These are phyloP conservation scores for Discostella pseudostelligera DNA, from an alignment of 108 stramenopile species.

Conservation along the genomic window DNA sequence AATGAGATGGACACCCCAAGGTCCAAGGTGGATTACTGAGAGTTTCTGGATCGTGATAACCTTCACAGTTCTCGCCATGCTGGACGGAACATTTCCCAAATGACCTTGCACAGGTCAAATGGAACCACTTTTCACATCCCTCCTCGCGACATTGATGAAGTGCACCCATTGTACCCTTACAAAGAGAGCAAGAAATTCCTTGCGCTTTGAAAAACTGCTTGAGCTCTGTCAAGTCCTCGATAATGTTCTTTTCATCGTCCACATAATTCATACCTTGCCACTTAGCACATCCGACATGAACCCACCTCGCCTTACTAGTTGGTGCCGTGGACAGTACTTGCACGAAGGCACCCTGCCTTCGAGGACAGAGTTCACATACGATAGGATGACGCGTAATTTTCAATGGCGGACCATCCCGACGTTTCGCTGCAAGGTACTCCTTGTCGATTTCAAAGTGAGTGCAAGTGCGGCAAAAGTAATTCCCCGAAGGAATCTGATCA, in stretches of 20 bases:
- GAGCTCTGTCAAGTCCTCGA: slow-evolving; percentile 71
- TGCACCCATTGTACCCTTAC: slow-evolving; percentile 68
- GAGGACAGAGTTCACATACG: slow-evolving; percentile 81
- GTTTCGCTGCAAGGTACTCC: slow-evolving; percentile 43
- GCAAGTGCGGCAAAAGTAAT: slow-evolving; percentile 87
- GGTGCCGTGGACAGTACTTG: slow-evolving; percentile 39
- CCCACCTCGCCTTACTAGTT: slow-evolving; percentile 57
- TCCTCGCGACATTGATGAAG: slow-evolving; percentile 61
- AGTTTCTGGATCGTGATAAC: slow-evolving; percentile 25
- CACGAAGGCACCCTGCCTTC: slow-evolving; percentile 74
- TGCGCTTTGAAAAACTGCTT: slow-evolving; percentile 50
- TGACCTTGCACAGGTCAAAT: slow-evolving; percentile 81
- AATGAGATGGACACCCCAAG: slow-evolving; percentile 75
- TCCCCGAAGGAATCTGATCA: slow-evolving; percentile 80
- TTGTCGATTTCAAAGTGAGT: slow-evolving; percentile 67
- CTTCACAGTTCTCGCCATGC: slow-evolving; percentile 82
- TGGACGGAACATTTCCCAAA: slow-evolving; percentile 74
- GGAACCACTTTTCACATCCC: slow-evolving; percentile 70
- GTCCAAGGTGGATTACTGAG: slow-evolving; percentile 70
- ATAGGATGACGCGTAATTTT: slow-evolving; percentile 52
- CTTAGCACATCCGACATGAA: slow-evolving; percentile 82
- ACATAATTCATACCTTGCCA: slow-evolving; percentile 83
- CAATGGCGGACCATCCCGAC: slow-evolving; percentile 37
- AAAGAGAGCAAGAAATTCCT: slow-evolving; percentile 58
- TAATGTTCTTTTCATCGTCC: slow-evolving; percentile 38